Base-by-base conservation (phyloP, 768 basidiomycete species). In the Boletus coccyginus region DNA sequence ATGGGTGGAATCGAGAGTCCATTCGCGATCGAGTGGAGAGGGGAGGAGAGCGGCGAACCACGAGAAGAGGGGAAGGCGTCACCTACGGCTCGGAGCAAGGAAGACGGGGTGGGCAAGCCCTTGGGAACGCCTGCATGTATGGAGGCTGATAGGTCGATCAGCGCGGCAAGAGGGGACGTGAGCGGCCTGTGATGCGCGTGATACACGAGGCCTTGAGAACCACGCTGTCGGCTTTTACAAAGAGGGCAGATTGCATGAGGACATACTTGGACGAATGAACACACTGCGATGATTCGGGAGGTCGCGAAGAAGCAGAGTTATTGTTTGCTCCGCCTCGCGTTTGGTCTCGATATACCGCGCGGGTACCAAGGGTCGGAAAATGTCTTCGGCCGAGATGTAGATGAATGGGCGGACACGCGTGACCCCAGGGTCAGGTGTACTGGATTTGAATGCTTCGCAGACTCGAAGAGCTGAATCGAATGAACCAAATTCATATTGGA, bases 121-220 rank as follows among this genome's bases (percentile, higher is more conserved):
- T 62, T 69, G 54, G 90, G 83, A 41, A 81, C 66, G 52, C 79
- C 82, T 17, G 78, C 74, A 66, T 94, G 92, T 27, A 94, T 52
- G 8, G 80, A 77, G 11, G 92, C 82, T 24, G 94, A 90, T 9
- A 95, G 73, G 67, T 94, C 92, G 41, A 97, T 79, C 53, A 94
- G 67, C 8, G 88, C 87, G 1, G 96, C 94, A 50, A 90, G 79
- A 49, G 92, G 88, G 41, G 92, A 88, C 11, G 89, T 88, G 46
- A 95, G 66, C n/a, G 97, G 97, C 42, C 94, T 86, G 62, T 87
- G 78, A 72, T 97, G 94, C 10, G 96, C 90, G 68, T 98, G 96
- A 74, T 98, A 98, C 63, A 99, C 93, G 51, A 99, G 78, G 60
- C 95, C 97, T 94, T 69, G 49, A 36, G 47, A 31, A 41, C 58